Evolutionary conservation across 2,329 filamentous ascomycete genomes (phyloP), one percentile per base, ranked within the genome.

Genomic region (Cyphellophora attinorum): DNA sequence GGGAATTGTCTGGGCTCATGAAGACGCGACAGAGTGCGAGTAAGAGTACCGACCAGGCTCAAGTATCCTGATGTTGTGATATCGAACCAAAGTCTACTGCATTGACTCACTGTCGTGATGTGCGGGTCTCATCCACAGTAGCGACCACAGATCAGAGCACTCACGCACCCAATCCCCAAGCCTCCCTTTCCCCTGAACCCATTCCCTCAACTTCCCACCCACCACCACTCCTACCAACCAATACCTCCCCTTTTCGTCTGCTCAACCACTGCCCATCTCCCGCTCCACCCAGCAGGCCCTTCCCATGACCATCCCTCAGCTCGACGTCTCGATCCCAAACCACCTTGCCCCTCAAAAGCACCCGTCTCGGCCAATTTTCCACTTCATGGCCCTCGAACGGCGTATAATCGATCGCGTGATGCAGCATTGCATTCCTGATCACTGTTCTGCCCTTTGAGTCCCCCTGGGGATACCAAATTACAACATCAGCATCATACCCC

Each of bases 401-500:
- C 6, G 55, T 59, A 25, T 59, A 57, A 28, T 59, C 56, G 11
- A 56, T 52, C 25, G 51, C 46, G 31, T 59, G 57, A 18, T 58
- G 55, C 28, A 59, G 43, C 40, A 52, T 51, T 1, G 40, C 42
- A 31, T 65, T 60, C 17, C 47, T 52, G 27, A 35, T 25, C 27
- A 31, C 33, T 21, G 32, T 27, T 2, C 32, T 37, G 3, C 34
- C 42, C 28, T 31, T 37, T 40, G 32, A 44, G 44, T 42, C 45
- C 4, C 28, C 15, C 0, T 38, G 31, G 11, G 55, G 54, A 48
- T 64, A 59, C 61, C 61, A 61, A 25, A 66, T 59, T 11, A 61
- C 54, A 8, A 65, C 37, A 40, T 65, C 63, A 1, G 62, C 62
- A 43, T 65, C 62, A 34, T 57, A 58, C 1, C 59, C 61, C 3